A percentile compares a stretch with the other conserved stretches of the same genome.
Conservation (phyloP, 441 rosid genomes). For the Raphanus hybrid region DNA sequence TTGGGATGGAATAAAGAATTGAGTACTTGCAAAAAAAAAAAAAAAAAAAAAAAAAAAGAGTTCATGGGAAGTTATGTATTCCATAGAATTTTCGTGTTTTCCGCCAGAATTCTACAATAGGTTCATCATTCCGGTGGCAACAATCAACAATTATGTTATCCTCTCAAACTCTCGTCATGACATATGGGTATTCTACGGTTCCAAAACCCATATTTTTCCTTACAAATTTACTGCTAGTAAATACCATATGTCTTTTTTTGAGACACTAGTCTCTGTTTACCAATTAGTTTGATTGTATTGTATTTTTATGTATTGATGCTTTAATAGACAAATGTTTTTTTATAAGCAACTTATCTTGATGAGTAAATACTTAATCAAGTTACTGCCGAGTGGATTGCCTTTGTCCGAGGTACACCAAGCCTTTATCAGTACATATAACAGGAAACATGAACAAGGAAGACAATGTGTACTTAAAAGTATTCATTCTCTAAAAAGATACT, state of each 20-base stretch:
- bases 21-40: too few relatives aligned
- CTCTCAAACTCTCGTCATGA: not conserved
- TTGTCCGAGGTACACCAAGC: too few relatives aligned
- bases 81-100: too few relatives aligned
- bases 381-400: not conserved
- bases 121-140: not conserved
- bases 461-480: not conserved
- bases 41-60: too few relatives aligned
- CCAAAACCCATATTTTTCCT: not conserved
- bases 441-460: too few relatives aligned
- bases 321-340: not conserved
- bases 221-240: not conserved
- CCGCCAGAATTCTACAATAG: not conserved
- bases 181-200: not conserved
- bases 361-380: not conserved
- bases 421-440: not conserved
- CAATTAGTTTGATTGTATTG: not conserved
- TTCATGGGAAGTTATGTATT: too few relatives aligned
- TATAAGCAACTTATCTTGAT: too few relatives aligned
- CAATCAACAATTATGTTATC: not conserved
- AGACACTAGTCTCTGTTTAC: conserved; percentile 1
- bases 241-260: not conserved
- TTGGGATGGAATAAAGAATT: too few relatives aligned
- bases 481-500: conserved; percentile 46
- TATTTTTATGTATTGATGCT: not conserved